Conservation (phyloP, 768 basidiomycete species). For the Megacollybia marginata region DNA sequence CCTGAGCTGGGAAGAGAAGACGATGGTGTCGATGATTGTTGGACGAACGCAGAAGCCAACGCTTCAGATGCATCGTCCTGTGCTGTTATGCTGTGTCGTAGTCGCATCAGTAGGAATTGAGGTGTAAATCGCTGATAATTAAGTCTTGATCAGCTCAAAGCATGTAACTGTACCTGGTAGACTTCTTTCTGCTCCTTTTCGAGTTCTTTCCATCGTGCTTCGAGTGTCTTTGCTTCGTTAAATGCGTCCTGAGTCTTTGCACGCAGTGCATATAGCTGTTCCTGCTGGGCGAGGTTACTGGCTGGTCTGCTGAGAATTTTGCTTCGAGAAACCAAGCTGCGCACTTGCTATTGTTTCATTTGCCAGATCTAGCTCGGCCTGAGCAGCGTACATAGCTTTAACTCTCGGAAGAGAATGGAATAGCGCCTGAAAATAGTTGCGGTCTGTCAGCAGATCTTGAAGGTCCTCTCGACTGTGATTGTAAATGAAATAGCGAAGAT, state of each 20-base stretch:
- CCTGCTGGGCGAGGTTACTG: conserved; percentile 70
- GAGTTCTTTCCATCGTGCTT: conserved; percentile 77
- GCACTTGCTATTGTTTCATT: conserved; percentile 84
- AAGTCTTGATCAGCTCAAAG: conserved; percentile 6
- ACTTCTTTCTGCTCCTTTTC: conserved; percentile 85
- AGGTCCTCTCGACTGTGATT: conserved; percentile 73
- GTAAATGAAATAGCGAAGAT: background rate
- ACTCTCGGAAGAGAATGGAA: conserved; percentile 76
- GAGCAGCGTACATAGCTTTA: conserved; percentile 65
- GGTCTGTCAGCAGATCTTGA: conserved; percentile 82
- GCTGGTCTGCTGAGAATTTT: conserved; percentile 32
- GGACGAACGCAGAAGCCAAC: conserved; percentile 77
- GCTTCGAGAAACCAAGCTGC: conserved; percentile 20
- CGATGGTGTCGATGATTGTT: conserved; percentile 36
- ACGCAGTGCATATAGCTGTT: conserved; percentile 66
- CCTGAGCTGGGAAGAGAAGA: conserved; percentile 16
- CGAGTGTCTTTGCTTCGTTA: conserved; percentile 76
- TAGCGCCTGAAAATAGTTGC: conserved; percentile 78
- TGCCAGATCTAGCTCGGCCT: conserved; percentile 72
- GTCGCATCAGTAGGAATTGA: conserved; percentile 81
- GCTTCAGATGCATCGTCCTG: conserved; percentile 89
- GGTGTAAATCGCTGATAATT: conserved; percentile 67
- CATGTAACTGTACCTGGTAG: conserved; percentile 58
- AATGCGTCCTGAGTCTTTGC: conserved; percentile 83
- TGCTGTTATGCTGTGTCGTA: conserved; percentile 80